Conservation (phyloP, 257 asterid genomes). For the Ligustrum vulgare region DNA sequence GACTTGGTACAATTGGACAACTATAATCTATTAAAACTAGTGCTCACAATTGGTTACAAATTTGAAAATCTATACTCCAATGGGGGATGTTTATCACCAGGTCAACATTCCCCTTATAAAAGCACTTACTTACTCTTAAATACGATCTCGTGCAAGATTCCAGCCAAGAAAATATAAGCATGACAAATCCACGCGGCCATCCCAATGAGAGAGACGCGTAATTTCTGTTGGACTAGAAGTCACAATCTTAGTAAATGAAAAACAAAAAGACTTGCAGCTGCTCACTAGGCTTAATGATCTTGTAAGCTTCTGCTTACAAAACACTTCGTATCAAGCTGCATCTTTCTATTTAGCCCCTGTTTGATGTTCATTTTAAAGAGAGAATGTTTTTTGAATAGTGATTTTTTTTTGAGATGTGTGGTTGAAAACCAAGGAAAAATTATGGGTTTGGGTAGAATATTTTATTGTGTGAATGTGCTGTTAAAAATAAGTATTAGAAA, state of each 20-base stretch:
- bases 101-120: neutral
- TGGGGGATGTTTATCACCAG: neutral
- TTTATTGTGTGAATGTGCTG: too few relatives aligned
- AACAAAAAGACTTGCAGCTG: slow-evolving; percentile 1
- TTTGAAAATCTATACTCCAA: neutral
- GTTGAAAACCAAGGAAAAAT: too few relatives aligned
- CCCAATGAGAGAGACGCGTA: neutral
- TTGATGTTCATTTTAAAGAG: too few relatives aligned
- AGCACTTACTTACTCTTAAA: slow-evolving; percentile 2
- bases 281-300: slow-evolving; percentile 6
- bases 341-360: neutral
- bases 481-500: too few relatives aligned
- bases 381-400: too few relatives aligned
- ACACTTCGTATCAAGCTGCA: slow-evolving; percentile 4
- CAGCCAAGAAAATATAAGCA: slow-evolving; percentile 11
- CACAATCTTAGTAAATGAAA: slow-evolving; percentile 1
- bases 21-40: neutral
- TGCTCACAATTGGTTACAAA: neutral
- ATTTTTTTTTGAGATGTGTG: too few relatives aligned
- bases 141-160: neutral
- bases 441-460: too few relatives aligned
- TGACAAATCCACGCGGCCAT: slow-evolving; percentile 9
- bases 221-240: slow-evolving; percentile 7
- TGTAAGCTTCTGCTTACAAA: slow-evolving; percentile 5
- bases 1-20: neutral